Evolutionary conservation across 73 alveolate species (phyloP).

Genomic region (Paramecium pentaurelia): DNA sequence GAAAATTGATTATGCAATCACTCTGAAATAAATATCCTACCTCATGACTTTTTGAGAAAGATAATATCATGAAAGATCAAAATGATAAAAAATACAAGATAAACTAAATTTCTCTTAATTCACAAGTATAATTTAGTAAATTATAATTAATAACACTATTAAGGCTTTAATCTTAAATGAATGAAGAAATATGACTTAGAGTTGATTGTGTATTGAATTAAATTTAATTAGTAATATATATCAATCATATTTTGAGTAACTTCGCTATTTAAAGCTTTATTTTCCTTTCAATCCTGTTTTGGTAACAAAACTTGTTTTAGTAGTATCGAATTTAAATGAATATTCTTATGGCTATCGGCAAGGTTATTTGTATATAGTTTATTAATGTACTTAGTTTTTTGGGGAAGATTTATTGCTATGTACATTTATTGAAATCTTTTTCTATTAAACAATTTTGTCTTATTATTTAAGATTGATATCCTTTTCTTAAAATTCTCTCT

Average conservation of each 20-base stretch:
- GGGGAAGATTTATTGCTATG: not conserved
- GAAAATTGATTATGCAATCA: too few species aligned
- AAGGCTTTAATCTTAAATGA: too few species aligned
- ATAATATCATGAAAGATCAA: too few species aligned
- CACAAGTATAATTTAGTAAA: too few species aligned
- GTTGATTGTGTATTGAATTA: conserved; percentile 24
- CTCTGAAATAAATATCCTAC: too few species aligned
- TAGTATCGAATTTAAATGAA: not conserved
- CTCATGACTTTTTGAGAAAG: too few species aligned
- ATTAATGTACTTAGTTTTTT: not conserved
- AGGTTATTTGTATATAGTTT: not conserved
- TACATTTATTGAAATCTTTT: not conserved
- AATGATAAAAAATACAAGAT: too few species aligned
- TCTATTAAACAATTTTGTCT: not conserved
- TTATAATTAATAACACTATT: too few species aligned
- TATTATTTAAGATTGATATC: not conserved
- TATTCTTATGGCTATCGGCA: not conserved
- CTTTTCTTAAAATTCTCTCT: not conserved
- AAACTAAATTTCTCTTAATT: too few species aligned
- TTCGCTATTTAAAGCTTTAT: not conserved
- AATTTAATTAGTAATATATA: not conserved
- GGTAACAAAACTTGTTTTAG: not conserved
- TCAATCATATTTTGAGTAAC: not conserved
- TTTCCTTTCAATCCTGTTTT: not conserved
- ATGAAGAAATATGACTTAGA: not conserved